These are phyloP conservation scores for Evernia prunastri DNA, from an alignment of 495 filamentous ascomycete species.

Conservation along the genomic window DNA sequence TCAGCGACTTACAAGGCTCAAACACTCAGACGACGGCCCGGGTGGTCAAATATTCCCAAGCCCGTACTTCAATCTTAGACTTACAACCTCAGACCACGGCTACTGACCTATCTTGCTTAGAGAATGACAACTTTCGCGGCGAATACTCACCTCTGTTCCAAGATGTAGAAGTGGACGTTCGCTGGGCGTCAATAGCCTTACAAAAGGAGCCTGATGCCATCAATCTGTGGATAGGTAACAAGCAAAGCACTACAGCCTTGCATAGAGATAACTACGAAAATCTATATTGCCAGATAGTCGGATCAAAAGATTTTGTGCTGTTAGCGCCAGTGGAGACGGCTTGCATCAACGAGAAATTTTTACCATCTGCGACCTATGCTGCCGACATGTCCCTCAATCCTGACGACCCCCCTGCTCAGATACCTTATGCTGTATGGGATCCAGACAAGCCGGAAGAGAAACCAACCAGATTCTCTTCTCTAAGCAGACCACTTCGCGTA, in stretches of 20 bases:
- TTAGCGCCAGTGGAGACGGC: constrained; percentile 57
- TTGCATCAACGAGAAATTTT: constrained; percentile 52
- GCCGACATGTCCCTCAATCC: constrained; percentile 29
- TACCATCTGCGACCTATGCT: constrained; percentile 48
- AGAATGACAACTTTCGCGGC: constrained; percentile 69
- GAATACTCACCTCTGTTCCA: constrained; percentile 56
- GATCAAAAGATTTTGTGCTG: constrained; percentile 63
- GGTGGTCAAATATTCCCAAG: constrained; percentile 42
- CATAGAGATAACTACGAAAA: constrained; percentile 81
- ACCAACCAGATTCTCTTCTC: constrained; percentile 47
- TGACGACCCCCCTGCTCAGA: constrained; percentile 33
- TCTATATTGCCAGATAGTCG: constrained; percentile 66
- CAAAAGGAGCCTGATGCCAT: constrained; percentile 47
- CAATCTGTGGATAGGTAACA: constrained; percentile 75
- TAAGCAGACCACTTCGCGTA: constrained; percentile 51
- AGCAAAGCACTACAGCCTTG: constrained; percentile 54
- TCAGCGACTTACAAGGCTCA: constrained; percentile 16
- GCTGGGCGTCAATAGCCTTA: constrained; percentile 62
- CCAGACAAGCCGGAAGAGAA: constrained; percentile 49
- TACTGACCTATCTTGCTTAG: constrained; percentile 26
- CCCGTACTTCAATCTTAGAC: constrained; percentile 34
- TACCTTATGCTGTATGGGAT: constrained; percentile 66
- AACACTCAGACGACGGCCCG: neutral
- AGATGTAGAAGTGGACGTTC: constrained; percentile 50
- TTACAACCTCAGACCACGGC: neutral